These are phyloP conservation scores for Furcasterigmium furcatum DNA, from an alignment of 2,329 filamentous ascomycete species.

Conservation along the genomic window DNA sequence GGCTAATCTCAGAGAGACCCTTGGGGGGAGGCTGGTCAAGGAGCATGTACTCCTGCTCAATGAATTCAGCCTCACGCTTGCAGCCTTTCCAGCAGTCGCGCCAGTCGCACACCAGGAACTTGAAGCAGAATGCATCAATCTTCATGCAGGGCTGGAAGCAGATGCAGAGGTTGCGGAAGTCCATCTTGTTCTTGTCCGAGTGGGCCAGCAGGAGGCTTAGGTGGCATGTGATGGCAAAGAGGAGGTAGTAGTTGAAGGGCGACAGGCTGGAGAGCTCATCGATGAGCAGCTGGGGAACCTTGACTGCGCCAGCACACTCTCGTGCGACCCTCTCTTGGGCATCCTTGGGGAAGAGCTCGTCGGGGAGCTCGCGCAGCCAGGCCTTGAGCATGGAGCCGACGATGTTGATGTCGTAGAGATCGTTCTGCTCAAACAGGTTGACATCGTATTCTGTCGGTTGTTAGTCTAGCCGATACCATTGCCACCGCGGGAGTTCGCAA, in stretches of 20 bases:
- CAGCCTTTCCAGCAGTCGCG: constrained; percentile 96
- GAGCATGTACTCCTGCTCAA: constrained; percentile 64
- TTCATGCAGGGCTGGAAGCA: constrained; percentile 98
- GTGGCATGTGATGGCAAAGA: constrained; percentile 96
- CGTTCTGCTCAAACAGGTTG: constrained; percentile 81
- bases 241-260: constrained; percentile 94
- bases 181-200: constrained; percentile 97
- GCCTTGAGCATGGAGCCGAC: constrained; percentile 95
- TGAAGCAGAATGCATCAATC: constrained; percentile 92
- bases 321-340: constrained; percentile 77
- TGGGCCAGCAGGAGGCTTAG: constrained; percentile 88
- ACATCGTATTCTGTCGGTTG: constrained; percentile 68
- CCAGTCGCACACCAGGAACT: constrained; percentile 93
- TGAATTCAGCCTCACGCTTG: constrained; percentile 79
- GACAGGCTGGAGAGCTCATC: constrained; percentile 93
- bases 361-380: constrained; percentile 91
- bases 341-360: constrained; percentile 86
- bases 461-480: no score
- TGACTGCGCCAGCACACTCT: constrained; percentile 74
- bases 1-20: constrained; percentile 38
- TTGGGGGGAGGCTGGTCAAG: constrained; percentile 56
- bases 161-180: constrained; percentile 91
- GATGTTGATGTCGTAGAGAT: constrained; percentile 94
- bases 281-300: constrained; percentile 79
- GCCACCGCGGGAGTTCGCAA: no score